Evolutionary conservation across 2,329 filamentous ascomycete species (phyloP), one percentile per base, ranked within the genome.

Genomic region (Lecanicillium sp.): DNA sequence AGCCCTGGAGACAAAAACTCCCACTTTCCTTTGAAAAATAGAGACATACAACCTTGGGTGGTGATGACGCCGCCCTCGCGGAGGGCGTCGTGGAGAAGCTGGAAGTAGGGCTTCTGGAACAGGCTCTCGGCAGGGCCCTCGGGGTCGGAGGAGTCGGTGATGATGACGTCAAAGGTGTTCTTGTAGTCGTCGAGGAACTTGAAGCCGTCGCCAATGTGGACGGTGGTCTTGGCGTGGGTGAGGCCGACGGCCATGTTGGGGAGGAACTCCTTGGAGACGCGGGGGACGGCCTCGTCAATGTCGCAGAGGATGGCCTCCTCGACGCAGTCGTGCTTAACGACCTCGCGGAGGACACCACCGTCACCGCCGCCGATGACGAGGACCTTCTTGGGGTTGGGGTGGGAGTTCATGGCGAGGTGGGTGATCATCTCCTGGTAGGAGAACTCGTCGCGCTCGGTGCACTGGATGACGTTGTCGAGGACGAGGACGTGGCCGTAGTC

Each of bases 361-460:
- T 98, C 92, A 61, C 92, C 92, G 56, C 92, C 92, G 49, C 92
- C 92, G 58, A 98, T 97, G 64, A 98, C 92, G 42, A 98, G 81
- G 39, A 98, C 92, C 69, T 89, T 94, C 80, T 97, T 92, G 60
- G 92, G 92, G 74, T 94, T 81, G 53, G 92, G 92, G 79, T 98
- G 92, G 39, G 90, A 87, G 79, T 94, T 92, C 84, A 98, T 87
- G 68, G 88, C 92, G 52, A 98, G 77, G 70, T 98, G 88, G 54
- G 90, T 89, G 68, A 98, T 98, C 92, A 98, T 98, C 79, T 98
- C 92, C 76, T 98, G 92, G 80, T 95, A 95, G 55, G 89, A 87
- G 76, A 97, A 98, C 74, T 98, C 92, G 61, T 98, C 88, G 50
- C 90, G 83, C 79, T 98, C 92, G 53, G 92, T 97, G 78, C 82